These are phyloP conservation scores for Filobasidium floriforme DNA, from an alignment of 768 basidiomycete species.

Conservation along the genomic window DNA sequence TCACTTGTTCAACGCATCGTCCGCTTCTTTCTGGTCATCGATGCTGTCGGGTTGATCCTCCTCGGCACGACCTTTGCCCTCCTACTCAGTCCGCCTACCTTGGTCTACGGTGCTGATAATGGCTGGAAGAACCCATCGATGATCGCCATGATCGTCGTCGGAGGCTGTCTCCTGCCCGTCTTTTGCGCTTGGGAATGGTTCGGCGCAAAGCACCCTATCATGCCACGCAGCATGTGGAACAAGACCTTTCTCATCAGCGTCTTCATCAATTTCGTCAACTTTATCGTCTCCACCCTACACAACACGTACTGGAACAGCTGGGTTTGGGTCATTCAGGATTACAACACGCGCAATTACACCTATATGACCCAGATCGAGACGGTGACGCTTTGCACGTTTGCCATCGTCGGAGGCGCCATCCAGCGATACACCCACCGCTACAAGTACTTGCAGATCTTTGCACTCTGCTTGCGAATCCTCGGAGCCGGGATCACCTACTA, in stretches of 20 bases:
- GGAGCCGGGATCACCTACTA: constrained; percentile 34
- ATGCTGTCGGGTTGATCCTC: constrained; percentile 36
- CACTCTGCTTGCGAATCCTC: constrained; percentile 33
- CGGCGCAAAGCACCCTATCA: constrained; percentile 43
- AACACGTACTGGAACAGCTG: constrained; percentile 30
- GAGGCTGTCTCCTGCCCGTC: constrained; percentile 47
- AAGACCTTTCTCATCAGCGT: constrained; percentile 39
- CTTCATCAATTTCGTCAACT: constrained; percentile 34
- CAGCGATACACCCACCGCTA: constrained; percentile 40
- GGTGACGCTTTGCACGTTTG: constrained; percentile 34
- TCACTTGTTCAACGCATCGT: too few relatives aligned
- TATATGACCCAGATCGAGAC: constrained; percentile 19
- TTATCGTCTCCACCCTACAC: constrained; percentile 26
- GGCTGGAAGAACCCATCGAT: constrained; percentile 41
- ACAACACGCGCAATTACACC: constrained; percentile 35
- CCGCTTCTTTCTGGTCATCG: neutral
- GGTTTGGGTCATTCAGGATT: constrained; percentile 44
- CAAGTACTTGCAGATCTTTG: constrained; percentile 41
- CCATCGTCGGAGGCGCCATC: constrained; percentile 39
- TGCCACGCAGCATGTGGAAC: constrained; percentile 46
- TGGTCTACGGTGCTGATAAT: constrained; percentile 29
- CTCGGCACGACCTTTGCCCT: constrained; percentile 33
- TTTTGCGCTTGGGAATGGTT: constrained; percentile 43
- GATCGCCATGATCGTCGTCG: constrained; percentile 51
- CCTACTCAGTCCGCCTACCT: constrained; percentile 35